A percentile compares a stretch with the other conserved stretches of the same genome.
Evolutionary conservation across 768 basidiomycete genomes (phyloP).

Genomic region (Postia placenta): DNA sequence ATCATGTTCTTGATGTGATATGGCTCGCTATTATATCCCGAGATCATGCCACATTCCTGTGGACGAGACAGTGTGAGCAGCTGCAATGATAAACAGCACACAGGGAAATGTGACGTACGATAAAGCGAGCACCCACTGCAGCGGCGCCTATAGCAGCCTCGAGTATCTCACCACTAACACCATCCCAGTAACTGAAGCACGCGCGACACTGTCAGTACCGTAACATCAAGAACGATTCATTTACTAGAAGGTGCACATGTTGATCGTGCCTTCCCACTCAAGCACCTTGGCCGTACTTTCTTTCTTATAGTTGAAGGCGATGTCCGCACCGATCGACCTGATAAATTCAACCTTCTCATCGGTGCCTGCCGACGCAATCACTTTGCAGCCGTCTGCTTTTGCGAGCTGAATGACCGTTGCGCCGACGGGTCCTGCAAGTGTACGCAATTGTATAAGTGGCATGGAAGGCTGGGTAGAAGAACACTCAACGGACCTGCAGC

Average conservation of each 20-base stretch:
- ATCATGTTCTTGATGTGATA: constrained; percentile 11
- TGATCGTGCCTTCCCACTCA: constrained; percentile 48
- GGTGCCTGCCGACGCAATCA: constrained; percentile 65
- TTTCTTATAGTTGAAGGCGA: constrained; percentile 73
- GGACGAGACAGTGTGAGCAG: background rate
- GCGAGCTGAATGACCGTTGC: constrained; percentile 42
- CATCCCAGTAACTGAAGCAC: constrained; percentile 25
- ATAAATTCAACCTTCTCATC: constrained; percentile 65
- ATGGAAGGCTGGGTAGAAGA: background rate
- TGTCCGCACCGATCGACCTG: constrained; percentile 57
- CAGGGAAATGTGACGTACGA: constrained; percentile 12
- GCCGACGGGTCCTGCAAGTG: constrained; percentile 40
- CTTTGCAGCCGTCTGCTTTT: constrained; percentile 41
- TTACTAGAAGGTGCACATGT: constrained; percentile 38
- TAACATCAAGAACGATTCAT: background rate
- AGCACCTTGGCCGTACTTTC: constrained; percentile 45
- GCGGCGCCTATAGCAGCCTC: constrained; percentile 20
- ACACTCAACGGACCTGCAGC: constrained; percentile 32
- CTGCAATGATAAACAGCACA: background rate
- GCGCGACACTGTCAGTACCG: background rate
- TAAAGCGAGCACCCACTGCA: constrained; percentile 15
- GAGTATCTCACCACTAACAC: constrained; percentile 24
- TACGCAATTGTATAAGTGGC: background rate
- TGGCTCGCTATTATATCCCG: constrained; percentile 3
- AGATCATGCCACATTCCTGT: constrained; percentile 14